A percentile compares a stretch with the other conserved stretches of the same genome.
phyloP scores from a whole-genome alignment of 192 early-diverging fungal genomes.

The Linnemannia schmuckeri region DNA sequence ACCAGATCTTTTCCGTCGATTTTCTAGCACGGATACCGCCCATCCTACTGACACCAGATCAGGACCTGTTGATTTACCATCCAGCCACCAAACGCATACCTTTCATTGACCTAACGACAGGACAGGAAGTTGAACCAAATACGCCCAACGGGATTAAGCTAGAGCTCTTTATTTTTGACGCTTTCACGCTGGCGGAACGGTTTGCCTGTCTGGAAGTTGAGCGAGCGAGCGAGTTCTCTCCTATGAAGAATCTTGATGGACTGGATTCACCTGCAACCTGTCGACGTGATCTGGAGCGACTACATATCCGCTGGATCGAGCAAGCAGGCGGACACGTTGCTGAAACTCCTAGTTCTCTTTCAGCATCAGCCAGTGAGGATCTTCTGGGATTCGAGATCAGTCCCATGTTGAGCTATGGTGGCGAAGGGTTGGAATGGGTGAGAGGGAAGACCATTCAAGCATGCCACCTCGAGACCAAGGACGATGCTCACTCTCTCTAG shows the following conservation, averaged over 20 bases:
- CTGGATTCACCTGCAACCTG: slow-evolving; percentile 90
- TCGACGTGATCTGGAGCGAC: slow-evolving; percentile 80
- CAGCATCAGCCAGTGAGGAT: slow-evolving; percentile 38
- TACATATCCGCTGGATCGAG: slow-evolving; percentile 80
- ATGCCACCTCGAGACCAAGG: background rate
- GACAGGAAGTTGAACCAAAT: slow-evolving; percentile 72
- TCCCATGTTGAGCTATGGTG: slow-evolving; percentile 84
- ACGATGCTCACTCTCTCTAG: slow-evolving; percentile 15
- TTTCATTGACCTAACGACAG: slow-evolving; percentile 77
- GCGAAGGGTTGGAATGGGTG: slow-evolving; percentile 86
- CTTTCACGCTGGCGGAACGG: slow-evolving; percentile 81
- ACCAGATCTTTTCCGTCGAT: slow-evolving; percentile 91
- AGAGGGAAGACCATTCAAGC: slow-evolving; percentile 65
- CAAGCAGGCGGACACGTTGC: slow-evolving; percentile 82
- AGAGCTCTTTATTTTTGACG: slow-evolving; percentile 97
- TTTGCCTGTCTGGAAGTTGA: slow-evolving; percentile 89
- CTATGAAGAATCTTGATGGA: slow-evolving; percentile 93
- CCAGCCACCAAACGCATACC: slow-evolving; percentile 94
- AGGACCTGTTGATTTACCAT: slow-evolving; percentile 86
- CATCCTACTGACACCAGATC: slow-evolving; percentile 57
- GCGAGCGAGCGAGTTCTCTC: slow-evolving; percentile 91
- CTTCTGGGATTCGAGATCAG: slow-evolving; percentile 80
- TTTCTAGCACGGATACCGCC: slow-evolving; percentile 82
- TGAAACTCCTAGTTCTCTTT: background rate
- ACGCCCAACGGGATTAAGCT: slow-evolving; percentile 91